Percentiles rank a stretch among this genome's conserved stretches.
These are phyloP conservation scores for Sequoiadendron giganteum DNA, from an alignment of 75 land plant genomes.

Conservation along the genomic window DNA sequence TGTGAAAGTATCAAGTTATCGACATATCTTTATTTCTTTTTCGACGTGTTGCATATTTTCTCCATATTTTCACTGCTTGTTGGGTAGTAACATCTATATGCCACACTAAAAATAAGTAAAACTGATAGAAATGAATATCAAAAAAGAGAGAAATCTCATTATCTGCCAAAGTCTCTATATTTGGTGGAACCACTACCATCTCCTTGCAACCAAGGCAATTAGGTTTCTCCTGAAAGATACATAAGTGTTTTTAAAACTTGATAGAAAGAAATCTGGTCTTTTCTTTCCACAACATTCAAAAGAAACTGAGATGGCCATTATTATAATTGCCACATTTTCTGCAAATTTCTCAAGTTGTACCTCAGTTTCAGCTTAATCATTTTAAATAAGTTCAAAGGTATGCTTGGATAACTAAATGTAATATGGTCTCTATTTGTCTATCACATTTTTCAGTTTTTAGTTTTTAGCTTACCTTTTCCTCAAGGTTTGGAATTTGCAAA, in stretches of 20 bases:
- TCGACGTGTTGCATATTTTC: background rate
- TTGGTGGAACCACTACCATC: background rate
- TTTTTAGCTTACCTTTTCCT: background rate
- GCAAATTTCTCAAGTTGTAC: background rate
- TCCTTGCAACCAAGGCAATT: background rate
- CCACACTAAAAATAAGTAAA: background rate
- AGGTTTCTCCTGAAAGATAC: background rate
- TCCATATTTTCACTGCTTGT: background rate
- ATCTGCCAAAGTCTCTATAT: background rate
- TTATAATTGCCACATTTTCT: background rate
- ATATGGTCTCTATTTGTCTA: background rate
- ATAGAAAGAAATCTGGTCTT: background rate
- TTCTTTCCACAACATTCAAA: background rate
- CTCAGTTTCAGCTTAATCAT: background rate
- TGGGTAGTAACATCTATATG: background rate
- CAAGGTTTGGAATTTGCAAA: background rate
- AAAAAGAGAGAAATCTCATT: background rate
- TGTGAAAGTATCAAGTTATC: background rate
- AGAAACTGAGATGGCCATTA: background rate
- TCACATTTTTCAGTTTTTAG: background rate
- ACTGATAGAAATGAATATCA: background rate
- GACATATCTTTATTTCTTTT: background rate
- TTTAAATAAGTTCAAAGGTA: background rate
- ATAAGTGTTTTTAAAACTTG: background rate
- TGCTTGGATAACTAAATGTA: background rate